These are phyloP conservation scores for Cotoneaster glaucophyllus DNA, from an alignment of 306 rosid species.

Conservation along the genomic window DNA sequence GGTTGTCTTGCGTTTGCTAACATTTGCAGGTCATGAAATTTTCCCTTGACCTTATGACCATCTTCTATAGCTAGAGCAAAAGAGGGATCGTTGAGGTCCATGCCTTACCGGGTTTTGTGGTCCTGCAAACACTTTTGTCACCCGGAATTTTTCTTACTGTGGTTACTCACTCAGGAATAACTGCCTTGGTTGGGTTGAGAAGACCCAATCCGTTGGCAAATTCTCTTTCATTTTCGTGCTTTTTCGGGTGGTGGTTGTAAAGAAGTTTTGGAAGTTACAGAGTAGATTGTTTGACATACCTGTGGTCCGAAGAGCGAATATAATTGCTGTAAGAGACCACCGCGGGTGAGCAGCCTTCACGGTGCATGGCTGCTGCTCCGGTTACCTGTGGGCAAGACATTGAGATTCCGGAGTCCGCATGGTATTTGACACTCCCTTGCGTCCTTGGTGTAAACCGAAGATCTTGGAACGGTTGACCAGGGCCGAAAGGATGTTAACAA, in stretches of 20 bases:
- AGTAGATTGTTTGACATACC: background rate
- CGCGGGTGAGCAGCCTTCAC: conserved; percentile 28
- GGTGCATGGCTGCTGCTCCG: conserved; percentile 17
- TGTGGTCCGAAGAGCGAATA: conserved; percentile 35
- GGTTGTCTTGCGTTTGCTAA: conserved; percentile 21
- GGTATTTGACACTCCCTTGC: conserved; percentile 3
- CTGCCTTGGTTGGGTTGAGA: conserved; percentile 22
- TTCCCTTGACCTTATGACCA: conserved; percentile 11
- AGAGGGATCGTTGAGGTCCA: conserved; percentile 33
- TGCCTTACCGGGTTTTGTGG: conserved; percentile 10
- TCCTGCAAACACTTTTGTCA: conserved; percentile 9
- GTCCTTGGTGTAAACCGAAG: background rate
- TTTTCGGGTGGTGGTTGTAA: background rate
- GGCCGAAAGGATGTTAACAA: conserved; percentile 16
- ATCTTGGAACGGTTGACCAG: conserved; percentile 4
- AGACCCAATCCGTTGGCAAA: conserved; percentile 20
- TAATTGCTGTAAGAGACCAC: conserved; percentile 39
- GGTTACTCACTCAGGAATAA: conserved; percentile 21
- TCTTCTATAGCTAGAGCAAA: conserved; percentile 20
- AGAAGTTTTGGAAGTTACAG: background rate
- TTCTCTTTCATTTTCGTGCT: conserved; percentile 10
- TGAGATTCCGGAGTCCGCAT: conserved; percentile 19
- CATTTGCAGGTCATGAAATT: conserved; percentile 25
- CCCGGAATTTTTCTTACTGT: conserved; percentile 6
- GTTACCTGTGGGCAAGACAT: conserved; percentile 26